A percentile compares a stretch with the other conserved stretches of the same genome.
Conservation (phyloP, 306 rosid genomes). For the Macrotyloma uniflorum region DNA sequence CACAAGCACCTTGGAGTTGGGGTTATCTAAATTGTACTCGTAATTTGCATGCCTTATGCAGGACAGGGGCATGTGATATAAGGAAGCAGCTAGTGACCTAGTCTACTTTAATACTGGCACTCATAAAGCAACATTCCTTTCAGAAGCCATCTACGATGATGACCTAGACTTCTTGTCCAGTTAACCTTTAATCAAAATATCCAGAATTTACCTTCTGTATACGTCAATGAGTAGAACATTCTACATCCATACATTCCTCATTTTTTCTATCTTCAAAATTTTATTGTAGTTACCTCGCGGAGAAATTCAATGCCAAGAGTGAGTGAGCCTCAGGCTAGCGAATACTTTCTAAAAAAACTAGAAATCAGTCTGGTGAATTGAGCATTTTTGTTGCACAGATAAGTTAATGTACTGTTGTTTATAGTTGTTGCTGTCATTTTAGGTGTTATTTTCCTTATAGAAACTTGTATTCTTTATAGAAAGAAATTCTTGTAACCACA, state of each 20-base stretch:
- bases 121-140: slow-evolving; percentile 7
- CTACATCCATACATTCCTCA: background rate
- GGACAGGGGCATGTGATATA: background rate
- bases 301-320: slow-evolving; percentile 36
- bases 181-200: slow-evolving; percentile 10
- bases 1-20: slow-evolving; percentile 5
- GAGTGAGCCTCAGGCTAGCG: background rate
- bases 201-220: slow-evolving; percentile 20
- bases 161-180: slow-evolving; percentile 1
- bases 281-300: slow-evolving; percentile 27
- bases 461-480: slow-evolving; percentile 6
- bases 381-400: slow-evolving; percentile 34
- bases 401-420: slow-evolving; percentile 11
- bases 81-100: slow-evolving; percentile 2
- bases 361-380: background rate
- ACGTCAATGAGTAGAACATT: slow-evolving; percentile 21
- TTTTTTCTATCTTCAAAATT: background rate
- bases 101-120: slow-evolving; percentile 28
- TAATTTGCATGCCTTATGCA: slow-evolving; percentile 35
- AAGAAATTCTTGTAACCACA: slow-evolving; percentile 7
- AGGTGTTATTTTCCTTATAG: background rate
- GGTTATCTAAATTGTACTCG: slow-evolving; percentile 26
- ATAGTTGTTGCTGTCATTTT: slow-evolving; percentile 10
- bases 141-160: slow-evolving; percentile 23
- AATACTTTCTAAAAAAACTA: slow-evolving; percentile 19